Percentiles rank a stretch among this genome's conserved stretches.
Evolutionary conservation across 1,284 basidiomycete species (phyloP).

Genomic region (Ganoderma sinense): DNA sequence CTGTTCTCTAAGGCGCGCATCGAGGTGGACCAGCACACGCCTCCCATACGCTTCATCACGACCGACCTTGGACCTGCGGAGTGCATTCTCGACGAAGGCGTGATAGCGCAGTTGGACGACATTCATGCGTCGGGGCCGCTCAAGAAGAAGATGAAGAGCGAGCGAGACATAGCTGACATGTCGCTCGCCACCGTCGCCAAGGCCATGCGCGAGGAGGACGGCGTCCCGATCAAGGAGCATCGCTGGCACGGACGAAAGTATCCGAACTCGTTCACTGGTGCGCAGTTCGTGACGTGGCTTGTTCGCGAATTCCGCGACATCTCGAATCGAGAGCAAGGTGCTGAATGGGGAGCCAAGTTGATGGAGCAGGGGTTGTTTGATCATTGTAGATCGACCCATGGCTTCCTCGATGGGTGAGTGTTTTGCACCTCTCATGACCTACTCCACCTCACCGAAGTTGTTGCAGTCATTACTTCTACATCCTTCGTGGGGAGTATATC

Average conservation of each 20-base stretch:
- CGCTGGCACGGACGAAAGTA: slow-evolving; percentile 78
- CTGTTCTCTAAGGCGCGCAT: slow-evolving; percentile 82
- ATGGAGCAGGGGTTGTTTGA: slow-evolving; percentile 85
- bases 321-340: slow-evolving; percentile 77
- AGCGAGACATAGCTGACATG: slow-evolving; percentile 74
- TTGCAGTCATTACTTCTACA: slow-evolving; percentile 85
- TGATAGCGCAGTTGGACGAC: slow-evolving; percentile 82
- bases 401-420: slow-evolving; percentile 85
- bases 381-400: slow-evolving; percentile 80
- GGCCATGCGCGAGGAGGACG: slow-evolving; percentile 82
- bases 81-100: slow-evolving; percentile 78
- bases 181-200: slow-evolving; percentile 68
- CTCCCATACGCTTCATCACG: slow-evolving; percentile 74
- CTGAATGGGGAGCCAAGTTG: slow-evolving; percentile 80
- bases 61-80: slow-evolving; percentile 85
- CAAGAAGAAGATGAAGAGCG: slow-evolving; percentile 79
- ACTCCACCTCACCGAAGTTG: slow-evolving; percentile 8
- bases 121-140: slow-evolving; percentile 79
- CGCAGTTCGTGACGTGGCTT: slow-evolving; percentile 88
- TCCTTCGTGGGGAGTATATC: slow-evolving; percentile 79
- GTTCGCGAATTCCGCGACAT: slow-evolving; percentile 88
- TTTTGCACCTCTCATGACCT: slow-evolving; percentile 12
- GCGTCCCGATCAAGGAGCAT: slow-evolving; percentile 78
- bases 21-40: slow-evolving; percentile 62
- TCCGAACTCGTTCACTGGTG: slow-evolving; percentile 85